phyloP scores from a whole-genome alignment of 805 yeast genomes.

The Starmerella floricola region DNA sequence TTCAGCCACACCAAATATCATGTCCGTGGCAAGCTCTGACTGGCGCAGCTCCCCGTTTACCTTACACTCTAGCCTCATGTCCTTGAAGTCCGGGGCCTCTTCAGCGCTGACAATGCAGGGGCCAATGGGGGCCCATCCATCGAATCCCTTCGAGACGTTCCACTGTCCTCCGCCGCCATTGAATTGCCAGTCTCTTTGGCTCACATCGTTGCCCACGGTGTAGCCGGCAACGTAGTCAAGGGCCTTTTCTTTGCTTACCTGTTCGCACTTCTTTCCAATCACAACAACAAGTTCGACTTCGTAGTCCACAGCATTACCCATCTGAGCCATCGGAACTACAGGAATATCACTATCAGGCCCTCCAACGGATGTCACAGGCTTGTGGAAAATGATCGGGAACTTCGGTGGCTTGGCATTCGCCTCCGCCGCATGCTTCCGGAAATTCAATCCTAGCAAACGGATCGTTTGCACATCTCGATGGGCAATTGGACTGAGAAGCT shows the following conservation, averaged over 20 bases:
- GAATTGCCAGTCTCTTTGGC: conserved; percentile 47
- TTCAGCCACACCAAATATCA: conserved; percentile 37
- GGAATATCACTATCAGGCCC: conserved; percentile 36
- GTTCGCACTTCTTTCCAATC: conserved; percentile 39
- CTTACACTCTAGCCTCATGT: conserved; percentile 31
- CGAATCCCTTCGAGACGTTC: conserved; percentile 42
- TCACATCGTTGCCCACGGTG: conserved; percentile 44
- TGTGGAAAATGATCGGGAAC: conserved; percentile 41
- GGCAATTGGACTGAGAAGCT: conserved; percentile 35
- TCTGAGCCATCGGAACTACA: conserved; percentile 30
- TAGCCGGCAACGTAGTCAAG: conserved; percentile 40
- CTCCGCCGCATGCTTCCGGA: conserved; percentile 35
- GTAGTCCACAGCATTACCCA: conserved; percentile 34
- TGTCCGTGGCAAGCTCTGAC: conserved; percentile 36
- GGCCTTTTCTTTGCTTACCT: conserved; percentile 36
- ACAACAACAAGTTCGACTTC: conserved; percentile 45
- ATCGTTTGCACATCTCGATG: conserved; percentile 32
- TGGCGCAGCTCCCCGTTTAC: conserved; percentile 42
- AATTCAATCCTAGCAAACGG: conserved; percentile 43
- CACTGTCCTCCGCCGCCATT: conserved; percentile 44
- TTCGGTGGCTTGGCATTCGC: conserved; percentile 34
- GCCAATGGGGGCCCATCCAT: conserved; percentile 47
- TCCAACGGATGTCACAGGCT: conserved; percentile 37
- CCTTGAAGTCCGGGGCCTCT: conserved; percentile 25
- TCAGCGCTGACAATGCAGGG: conserved; percentile 38